Conservation (phyloP, 805 yeast species). For the Komagataella populi region DNA sequence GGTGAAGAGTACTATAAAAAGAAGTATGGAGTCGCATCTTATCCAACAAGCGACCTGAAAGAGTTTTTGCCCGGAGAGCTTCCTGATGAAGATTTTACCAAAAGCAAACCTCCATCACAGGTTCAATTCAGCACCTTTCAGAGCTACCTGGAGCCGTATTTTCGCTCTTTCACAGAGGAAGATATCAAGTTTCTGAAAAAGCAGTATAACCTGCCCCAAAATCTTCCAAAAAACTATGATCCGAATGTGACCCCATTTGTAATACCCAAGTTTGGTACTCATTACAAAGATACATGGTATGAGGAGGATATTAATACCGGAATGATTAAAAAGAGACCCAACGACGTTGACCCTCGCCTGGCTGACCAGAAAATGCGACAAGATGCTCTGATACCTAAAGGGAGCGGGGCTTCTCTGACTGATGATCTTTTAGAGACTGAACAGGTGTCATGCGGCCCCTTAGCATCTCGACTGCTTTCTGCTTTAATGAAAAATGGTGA, state of each 20-base stretch:
- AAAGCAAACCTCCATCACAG: conserved; percentile 76
- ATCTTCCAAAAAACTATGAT: conserved; percentile 36
- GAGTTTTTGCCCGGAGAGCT: conserved; percentile 76
- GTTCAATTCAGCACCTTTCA: conserved; percentile 85
- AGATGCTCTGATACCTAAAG: conserved; percentile 31
- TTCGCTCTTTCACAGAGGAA: conserved; percentile 64
- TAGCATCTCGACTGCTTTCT: conserved; percentile 69
- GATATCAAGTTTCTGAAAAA: conserved; percentile 64
- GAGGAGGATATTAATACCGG: conserved; percentile 50
- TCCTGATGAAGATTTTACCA: conserved; percentile 79
- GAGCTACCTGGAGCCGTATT: conserved; percentile 74
- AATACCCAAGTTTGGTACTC: conserved; percentile 77
- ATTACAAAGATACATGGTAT: conserved; percentile 76
- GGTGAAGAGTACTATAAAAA: conserved; percentile 63
- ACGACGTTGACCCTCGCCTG: conserved; percentile 1
- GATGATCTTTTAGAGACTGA: conserved; percentile 61
- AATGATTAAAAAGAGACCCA: conserved; percentile 2
- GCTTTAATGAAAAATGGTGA: conserved; percentile 49
- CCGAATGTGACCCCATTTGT: conserved; percentile 57
- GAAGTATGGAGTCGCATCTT: conserved; percentile 83
- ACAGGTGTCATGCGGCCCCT: conserved; percentile 79
- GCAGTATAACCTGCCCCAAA: conserved; percentile 41
- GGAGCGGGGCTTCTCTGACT: conserved; percentile 38
- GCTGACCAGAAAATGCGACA: neutral
- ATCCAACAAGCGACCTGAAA: conserved; percentile 65